phyloP scores from a whole-genome alignment of 2,329 filamentous ascomycete species.

The Aspergillus sclerotialis region DNA sequence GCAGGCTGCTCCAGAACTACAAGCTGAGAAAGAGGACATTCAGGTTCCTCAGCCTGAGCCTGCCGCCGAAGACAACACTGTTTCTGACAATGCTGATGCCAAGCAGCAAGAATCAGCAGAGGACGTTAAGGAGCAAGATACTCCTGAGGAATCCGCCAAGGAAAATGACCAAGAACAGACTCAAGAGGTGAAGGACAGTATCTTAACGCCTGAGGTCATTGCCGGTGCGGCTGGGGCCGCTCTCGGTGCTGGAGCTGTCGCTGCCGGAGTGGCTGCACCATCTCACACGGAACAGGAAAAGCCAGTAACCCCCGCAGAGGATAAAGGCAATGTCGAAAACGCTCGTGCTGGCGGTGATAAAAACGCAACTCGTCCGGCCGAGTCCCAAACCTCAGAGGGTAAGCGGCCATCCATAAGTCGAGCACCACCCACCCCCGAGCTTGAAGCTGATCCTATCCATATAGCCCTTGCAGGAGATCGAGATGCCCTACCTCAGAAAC shows the following conservation, averaged over 20 bases:
- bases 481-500: constrained; percentile 25
- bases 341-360: constrained; percentile 1
- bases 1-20: too few species aligned
- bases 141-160: too few species aligned
- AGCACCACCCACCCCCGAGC: constrained; percentile 19
- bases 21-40: constrained; percentile 1
- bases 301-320: not conserved
- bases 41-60: not conserved
- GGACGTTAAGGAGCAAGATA: too few species aligned
- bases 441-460: constrained; percentile 24
- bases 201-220: constrained; percentile 17
- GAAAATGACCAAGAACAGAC: constrained; percentile 8
- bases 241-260: constrained; percentile 17
- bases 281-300: constrained; percentile 1
- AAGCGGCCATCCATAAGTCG: constrained; percentile 16
- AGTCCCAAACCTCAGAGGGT: constrained; percentile 14
- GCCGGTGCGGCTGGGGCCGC: constrained; percentile 19
- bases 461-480: constrained; percentile 25
- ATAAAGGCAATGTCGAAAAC: constrained; percentile 1
- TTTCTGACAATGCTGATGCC: not conserved
- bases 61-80: too few species aligned
- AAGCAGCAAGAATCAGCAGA: not conserved
- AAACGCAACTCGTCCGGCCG: too few species aligned
- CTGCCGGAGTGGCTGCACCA: constrained; percentile 14
- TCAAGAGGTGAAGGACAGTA: constrained; percentile 12